phyloP scores from a whole-genome alignment of 192 early-diverging fungal species.

The Coemansia interrupta region DNA sequence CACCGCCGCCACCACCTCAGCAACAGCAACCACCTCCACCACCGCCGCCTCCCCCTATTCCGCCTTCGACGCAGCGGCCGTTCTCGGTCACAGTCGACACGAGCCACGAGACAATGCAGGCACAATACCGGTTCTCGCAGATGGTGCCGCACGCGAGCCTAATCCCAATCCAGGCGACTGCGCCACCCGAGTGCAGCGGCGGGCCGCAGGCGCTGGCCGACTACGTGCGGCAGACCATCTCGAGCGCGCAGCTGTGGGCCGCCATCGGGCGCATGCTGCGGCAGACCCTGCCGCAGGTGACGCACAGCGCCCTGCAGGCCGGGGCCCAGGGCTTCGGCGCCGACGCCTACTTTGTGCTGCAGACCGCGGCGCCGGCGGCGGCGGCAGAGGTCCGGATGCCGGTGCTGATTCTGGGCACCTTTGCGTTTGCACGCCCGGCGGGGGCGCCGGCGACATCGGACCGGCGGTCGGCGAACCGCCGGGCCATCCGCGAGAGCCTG shows the following conservation, averaged over 20 bases:
- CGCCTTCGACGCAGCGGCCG: conserved; percentile 1
- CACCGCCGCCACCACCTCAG: background rate
- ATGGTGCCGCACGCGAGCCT: background rate
- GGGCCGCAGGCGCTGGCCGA: background rate
- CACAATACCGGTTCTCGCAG: background rate
- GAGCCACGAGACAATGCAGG: background rate
- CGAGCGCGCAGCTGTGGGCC: background rate
- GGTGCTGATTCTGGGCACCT: background rate
- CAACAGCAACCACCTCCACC: background rate
- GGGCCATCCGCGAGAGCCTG: background rate
- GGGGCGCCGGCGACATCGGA: background rate
- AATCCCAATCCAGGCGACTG: background rate
- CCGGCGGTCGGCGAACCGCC: background rate
- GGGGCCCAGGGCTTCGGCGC: background rate
- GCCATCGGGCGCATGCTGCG: background rate
- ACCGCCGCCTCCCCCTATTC: background rate
- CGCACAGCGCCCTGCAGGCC: background rate
- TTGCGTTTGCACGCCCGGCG: background rate
- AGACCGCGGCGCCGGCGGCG: no score
- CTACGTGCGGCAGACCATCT: background rate
- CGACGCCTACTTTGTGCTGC: conserved; percentile 5
- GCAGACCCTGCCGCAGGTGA: background rate
- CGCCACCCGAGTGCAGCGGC: background rate
- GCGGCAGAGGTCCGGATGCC: conserved; percentile 1
- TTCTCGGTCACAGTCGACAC: conserved; percentile 1